Evolutionary conservation across 2,329 filamentous ascomycete genomes (phyloP).

Genomic region (Coniochaeta ligniaria): DNA sequence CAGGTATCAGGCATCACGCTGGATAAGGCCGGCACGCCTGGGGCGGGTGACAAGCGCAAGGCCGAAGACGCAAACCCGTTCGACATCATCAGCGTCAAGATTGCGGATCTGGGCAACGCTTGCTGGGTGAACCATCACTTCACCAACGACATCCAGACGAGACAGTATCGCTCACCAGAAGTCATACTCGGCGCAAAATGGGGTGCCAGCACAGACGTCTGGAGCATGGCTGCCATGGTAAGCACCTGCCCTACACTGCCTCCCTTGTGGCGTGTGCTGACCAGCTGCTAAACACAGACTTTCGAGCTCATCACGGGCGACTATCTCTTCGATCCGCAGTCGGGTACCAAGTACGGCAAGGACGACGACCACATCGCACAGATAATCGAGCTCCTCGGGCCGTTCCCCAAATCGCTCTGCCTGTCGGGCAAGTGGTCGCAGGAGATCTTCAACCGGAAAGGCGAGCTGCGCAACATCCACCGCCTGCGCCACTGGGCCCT

Average conservation of each 20-base stretch:
- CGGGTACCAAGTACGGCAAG: slow-evolving; percentile 97
- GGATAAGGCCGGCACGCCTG: slow-evolving; percentile 50
- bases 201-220: slow-evolving; percentile 98
- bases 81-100: slow-evolving; percentile 95
- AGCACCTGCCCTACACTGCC: slow-evolving; percentile 15
- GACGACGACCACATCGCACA: slow-evolving; percentile 99
- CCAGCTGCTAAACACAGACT: slow-evolving; percentile 45
- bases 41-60: slow-evolving; percentile 53
- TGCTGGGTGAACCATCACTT: slow-evolving; percentile 99
- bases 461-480: slow-evolving; percentile 95
- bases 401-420: slow-evolving; percentile 87
- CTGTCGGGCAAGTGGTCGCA: slow-evolving; percentile 94
- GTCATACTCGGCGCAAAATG: slow-evolving; percentile 96
- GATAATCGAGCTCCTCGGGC: slow-evolving; percentile 92
- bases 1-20: slow-evolving; percentile 94
- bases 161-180: slow-evolving; percentile 94
- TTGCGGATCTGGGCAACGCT: slow-evolving; percentile 94
- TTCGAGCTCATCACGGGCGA: slow-evolving; percentile 98
- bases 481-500: slow-evolving; percentile 92
- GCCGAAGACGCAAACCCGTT: slow-evolving; percentile 46
- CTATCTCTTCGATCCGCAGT: slow-evolving; percentile 97
- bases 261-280: not conserved
- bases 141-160: slow-evolving; percentile 97
- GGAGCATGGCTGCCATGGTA: slow-evolving; percentile 99
- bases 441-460: slow-evolving; percentile 97